phyloP scores from a whole-genome alignment of 2,329 filamentous ascomycete species.

The Diaporthe ilicicola region DNA sequence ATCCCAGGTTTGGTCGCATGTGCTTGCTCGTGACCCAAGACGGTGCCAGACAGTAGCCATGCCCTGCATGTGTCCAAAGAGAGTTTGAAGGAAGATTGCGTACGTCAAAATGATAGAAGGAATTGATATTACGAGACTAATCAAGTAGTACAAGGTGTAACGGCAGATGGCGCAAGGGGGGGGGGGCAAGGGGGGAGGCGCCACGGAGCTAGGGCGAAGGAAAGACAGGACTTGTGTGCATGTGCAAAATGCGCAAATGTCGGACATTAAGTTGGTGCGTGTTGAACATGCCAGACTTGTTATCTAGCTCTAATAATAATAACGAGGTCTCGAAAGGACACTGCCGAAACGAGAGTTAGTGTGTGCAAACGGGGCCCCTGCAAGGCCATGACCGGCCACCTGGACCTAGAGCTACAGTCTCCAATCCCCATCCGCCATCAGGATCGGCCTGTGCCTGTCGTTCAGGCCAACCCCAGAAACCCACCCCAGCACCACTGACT shows the following conservation, averaged over 20 bases:
- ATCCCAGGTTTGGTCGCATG: background rate
- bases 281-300: no score
- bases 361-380: background rate
- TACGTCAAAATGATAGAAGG: no score
- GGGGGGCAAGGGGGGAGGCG: no score
- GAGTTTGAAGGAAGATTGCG: no score
- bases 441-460: background rate
- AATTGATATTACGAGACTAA: no score
- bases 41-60: background rate
- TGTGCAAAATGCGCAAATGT: background rate
- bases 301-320: background rate
- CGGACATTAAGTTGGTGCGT: background rate
- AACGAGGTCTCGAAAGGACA: background rate
- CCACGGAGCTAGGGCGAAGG: no score
- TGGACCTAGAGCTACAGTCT: background rate
- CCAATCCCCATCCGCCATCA: background rate
- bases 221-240: no score
- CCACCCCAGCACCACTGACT: background rate
- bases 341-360: conserved; percentile 19
- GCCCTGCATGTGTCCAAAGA: no score
- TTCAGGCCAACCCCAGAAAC: background rate
- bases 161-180: no score
- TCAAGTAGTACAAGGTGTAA: no score
- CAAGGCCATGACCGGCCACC: background rate
- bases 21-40: no score